Evolutionary conservation across 495 filamentous ascomycete genomes (phyloP).

Genomic region (Penicillium pulvis): DNA sequence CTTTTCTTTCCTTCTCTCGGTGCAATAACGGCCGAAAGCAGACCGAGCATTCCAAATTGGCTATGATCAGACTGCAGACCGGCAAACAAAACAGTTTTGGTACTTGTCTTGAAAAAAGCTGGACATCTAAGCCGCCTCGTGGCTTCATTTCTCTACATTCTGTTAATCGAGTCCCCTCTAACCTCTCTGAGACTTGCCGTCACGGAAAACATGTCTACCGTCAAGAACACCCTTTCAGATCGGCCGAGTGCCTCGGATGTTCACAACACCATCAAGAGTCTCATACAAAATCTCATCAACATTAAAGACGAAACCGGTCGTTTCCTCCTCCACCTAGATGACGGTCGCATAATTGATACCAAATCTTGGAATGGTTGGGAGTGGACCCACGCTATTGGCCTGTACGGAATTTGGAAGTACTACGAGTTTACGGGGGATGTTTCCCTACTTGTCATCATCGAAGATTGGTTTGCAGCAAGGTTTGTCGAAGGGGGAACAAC

Average conservation of each 20-base stretch:
- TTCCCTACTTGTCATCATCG: background rate
- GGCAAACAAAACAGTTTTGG: background rate
- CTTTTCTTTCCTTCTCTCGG: background rate
- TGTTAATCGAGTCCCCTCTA: too few relatives aligned
- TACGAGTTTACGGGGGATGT: conserved; percentile 62
- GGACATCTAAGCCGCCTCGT: background rate
- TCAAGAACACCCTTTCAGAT: background rate
- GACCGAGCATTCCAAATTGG: background rate
- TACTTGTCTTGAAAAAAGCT: background rate
- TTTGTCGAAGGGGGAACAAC: conserved; percentile 12
- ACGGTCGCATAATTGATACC: conserved; percentile 76
- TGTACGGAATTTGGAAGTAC: conserved; percentile 77
- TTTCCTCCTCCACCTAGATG: conserved; percentile 65
- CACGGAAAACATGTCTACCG: background rate
- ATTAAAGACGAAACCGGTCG: conserved; percentile 68
- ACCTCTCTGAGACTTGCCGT: too few relatives aligned
- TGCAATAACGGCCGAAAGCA: background rate
- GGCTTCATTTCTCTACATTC: too few relatives aligned
- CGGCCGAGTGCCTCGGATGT: background rate
- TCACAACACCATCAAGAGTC: conserved; percentile 7
- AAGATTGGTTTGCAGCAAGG: conserved; percentile 13
- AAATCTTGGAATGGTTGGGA: conserved; percentile 79
- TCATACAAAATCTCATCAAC: conserved; percentile 67
- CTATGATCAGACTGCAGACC: background rate
- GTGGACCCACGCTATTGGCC: conserved; percentile 77